A percentile compares a stretch with the other conserved stretches of the same genome.
phyloP scores from a whole-genome alignment of 768 basidiomycete genomes.

The Hortiboletus campestris region DNA sequence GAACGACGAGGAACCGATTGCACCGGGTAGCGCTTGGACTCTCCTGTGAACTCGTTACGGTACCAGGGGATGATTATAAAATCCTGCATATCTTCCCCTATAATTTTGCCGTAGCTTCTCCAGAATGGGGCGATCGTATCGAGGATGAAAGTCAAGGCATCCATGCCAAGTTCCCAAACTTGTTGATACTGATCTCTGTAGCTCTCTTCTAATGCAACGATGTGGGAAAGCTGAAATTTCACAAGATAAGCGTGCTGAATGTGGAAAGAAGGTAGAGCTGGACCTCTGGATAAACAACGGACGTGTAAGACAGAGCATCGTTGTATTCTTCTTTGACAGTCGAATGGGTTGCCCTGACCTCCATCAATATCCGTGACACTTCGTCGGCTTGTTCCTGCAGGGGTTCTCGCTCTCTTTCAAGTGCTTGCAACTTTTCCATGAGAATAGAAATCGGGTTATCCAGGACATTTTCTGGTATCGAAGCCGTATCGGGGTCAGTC shows the following conservation, averaged over 20 bases:
- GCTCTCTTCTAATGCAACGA: slow-evolving; percentile 71
- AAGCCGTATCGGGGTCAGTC: not conserved
- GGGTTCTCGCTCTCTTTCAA: slow-evolving; percentile 47
- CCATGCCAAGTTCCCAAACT: slow-evolving; percentile 79
- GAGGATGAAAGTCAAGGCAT: slow-evolving; percentile 69
- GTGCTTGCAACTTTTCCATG: slow-evolving; percentile 44
- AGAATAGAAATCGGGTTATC: slow-evolving; percentile 55
- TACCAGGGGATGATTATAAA: slow-evolving; percentile 82
- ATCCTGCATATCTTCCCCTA: slow-evolving; percentile 75
- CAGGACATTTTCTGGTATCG: slow-evolving; percentile 41
- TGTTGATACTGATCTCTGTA: slow-evolving; percentile 80
- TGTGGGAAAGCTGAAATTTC: slow-evolving; percentile 56
- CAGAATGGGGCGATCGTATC: slow-evolving; percentile 79
- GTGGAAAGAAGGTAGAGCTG: slow-evolving; percentile 8
- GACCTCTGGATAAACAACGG: slow-evolving; percentile 79
- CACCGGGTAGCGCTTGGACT: slow-evolving; percentile 65
- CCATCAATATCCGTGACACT: slow-evolving; percentile 47
- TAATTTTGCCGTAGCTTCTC: slow-evolving; percentile 79
- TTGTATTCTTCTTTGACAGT: slow-evolving; percentile 66
- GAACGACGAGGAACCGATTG: slow-evolving; percentile 59
- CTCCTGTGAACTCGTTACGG: slow-evolving; percentile 81
- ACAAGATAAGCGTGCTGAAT: slow-evolving; percentile 1
- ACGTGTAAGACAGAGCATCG: slow-evolving; percentile 60
- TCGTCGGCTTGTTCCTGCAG: slow-evolving; percentile 48
- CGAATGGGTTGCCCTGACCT: slow-evolving; percentile 55